phyloP scores from a whole-genome alignment of 164 flowering plant genomes.

The Paratinospora sagittata region DNA sequence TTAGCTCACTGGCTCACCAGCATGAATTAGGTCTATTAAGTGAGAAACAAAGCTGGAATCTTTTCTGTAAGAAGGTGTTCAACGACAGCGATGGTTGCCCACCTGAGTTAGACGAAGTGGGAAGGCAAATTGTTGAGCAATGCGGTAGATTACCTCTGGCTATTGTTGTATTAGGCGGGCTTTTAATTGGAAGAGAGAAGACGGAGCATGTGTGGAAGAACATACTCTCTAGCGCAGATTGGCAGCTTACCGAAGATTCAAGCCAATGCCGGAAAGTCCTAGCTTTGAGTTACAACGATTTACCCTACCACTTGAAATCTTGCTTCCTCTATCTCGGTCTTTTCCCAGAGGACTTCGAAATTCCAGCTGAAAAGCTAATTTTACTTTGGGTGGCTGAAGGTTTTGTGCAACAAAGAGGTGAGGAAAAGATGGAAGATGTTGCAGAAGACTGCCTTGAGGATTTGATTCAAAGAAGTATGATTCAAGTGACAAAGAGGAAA shows the following conservation, averaged over 20 bases:
- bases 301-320: constrained; percentile 14
- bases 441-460: constrained; percentile 17
- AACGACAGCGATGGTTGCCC: not conserved
- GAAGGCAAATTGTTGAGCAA: constrained; percentile 10
- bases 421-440: constrained; percentile 11
- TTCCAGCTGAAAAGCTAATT: not conserved
- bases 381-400: constrained; percentile 26
- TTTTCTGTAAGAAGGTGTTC: constrained; percentile 24
- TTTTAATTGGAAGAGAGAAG: constrained; percentile 6
- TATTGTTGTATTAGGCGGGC: constrained; percentile 13
- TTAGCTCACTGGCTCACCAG: constrained; percentile 2
- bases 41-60: constrained; percentile 24
- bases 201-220: constrained; percentile 6
- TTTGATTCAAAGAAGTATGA: constrained; percentile 15
- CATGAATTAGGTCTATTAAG: constrained; percentile 14
- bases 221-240: not conserved
- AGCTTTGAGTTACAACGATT: constrained; percentile 13
- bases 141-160: constrained; percentile 23
- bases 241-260: not conserved
- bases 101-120: not conserved
- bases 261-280: constrained; percentile 4
- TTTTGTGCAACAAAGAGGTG: constrained; percentile 6
- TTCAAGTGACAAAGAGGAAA: constrained; percentile 13
- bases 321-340: constrained; percentile 16
- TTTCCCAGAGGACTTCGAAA: constrained; percentile 16